Base-by-base conservation (phyloP, 2,329 filamentous ascomycete genomes). In the Neopestalotiopsis rosae region DNA sequence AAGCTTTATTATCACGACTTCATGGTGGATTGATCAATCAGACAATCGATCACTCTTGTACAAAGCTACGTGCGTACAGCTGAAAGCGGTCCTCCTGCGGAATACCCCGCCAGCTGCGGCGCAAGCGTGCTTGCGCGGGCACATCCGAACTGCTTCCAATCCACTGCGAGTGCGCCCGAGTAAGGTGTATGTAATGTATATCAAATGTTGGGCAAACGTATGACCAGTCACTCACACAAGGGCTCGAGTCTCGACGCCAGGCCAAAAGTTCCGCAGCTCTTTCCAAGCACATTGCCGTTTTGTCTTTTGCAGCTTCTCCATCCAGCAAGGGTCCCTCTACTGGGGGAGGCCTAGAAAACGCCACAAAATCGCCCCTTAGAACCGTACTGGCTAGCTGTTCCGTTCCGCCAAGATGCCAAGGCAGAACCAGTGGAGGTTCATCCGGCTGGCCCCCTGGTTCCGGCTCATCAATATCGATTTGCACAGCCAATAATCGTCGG, bases 341-440 rank as follows among this genome's bases (percentile, higher is more conserved):
- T 30, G 14, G 61, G 38, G 57, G 57, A 28, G 57, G 57, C 14
- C 57, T 59, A 59, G 57, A 59, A 59, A 59, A 34, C 57, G 57
- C 57, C 57, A 59, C 57, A 34, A 28, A 52, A 28, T 34, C 57
- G 57, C 57, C 24, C 61, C 20, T 38, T n/a, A 64, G 61, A 30
- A 38, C 61, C 40, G 61, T 64, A 64, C 20, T 45, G 61, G 61
- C 61, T 64, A 64, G 61, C 61, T 49, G 61, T 20, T 45, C 61
- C 61, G 61, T 49, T 59, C 24, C 49, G 61, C 68, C 65, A 69
- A 68, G 65, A 58, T 61, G 65, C 65, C 65, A 67, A 67, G 65
- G 65, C 65, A 56, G 56, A 67, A 24, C 52, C 59, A 62, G 59
- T 38, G 30, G 45, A 52, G 45, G 45, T 52, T 52, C 45, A 17